Evolutionary conservation across 2,329 filamentous ascomycete species (phyloP).

Genomic region (Phyllosticta paracitricarpa): DNA sequence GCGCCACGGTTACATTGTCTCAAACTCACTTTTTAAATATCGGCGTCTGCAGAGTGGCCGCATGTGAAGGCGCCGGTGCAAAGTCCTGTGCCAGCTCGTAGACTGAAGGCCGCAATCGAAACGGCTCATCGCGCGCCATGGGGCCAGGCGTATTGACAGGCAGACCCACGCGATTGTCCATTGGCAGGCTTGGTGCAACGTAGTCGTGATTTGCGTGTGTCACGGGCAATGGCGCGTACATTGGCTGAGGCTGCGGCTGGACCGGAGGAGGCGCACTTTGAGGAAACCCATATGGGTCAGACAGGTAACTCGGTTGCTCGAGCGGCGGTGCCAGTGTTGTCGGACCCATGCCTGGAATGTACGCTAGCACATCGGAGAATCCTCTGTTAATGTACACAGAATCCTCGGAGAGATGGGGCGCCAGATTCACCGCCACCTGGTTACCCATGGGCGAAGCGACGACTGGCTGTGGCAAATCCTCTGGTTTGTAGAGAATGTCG

Average conservation of each 20-base stretch:
- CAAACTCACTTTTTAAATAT: conserved; percentile 38
- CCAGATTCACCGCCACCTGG: conserved; percentile 19
- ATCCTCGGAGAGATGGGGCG: conserved; percentile 17
- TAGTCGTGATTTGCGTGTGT: conserved; percentile 24
- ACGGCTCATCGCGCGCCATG: conserved; percentile 30
- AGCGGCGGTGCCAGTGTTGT: conserved; percentile 26
- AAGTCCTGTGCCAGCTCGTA: conserved; percentile 37
- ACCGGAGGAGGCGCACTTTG: conserved; percentile 25
- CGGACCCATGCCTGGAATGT: conserved; percentile 39
- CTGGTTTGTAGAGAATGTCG: conserved; percentile 75
- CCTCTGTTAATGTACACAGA: conserved; percentile 30
- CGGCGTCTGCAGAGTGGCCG: conserved; percentile 36
- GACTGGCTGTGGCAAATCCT: conserved; percentile 33
- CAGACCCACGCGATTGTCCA: conserved; percentile 7
- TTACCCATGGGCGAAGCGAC: conserved; percentile 21
- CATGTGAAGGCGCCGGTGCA: conserved; percentile 27
- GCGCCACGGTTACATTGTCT: not conserved
- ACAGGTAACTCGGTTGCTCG: conserved; percentile 14
- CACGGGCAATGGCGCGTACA: conserved; percentile 20
- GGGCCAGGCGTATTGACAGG: conserved; percentile 13
- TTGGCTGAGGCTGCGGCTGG: conserved; percentile 21
- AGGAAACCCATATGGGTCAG: conserved; percentile 22
- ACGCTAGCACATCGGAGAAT: conserved; percentile 26
- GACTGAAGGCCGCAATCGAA: conserved; percentile 32
- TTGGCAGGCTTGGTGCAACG: conserved; percentile 15